Base-by-base conservation (phyloP, 345 rosid species). In the Tarenaya hassleriana region DNA sequence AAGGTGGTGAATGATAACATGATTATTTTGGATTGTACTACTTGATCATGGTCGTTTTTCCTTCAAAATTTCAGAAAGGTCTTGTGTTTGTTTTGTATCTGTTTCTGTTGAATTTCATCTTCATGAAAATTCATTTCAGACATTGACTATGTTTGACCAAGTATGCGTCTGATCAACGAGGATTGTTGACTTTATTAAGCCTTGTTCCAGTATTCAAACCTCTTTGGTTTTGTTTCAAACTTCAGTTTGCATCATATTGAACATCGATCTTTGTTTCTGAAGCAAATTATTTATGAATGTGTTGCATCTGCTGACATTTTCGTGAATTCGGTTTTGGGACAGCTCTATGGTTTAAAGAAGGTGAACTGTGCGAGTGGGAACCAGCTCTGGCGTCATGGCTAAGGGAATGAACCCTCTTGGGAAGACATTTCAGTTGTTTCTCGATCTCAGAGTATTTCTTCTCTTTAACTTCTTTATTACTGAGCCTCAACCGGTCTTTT, bases 311-410 rank as follows among this genome's bases (percentile, higher is more conserved):
- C 32, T 41, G 52, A 43, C 24, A 40, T 34, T 29, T 39, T 16
- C 12, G 24, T 34, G 18, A 42, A 15, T 54, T 58, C 58, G 47
- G 32, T 51, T 65, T 42, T 38, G 44, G 29, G 46, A 10, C 76
- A 91, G 96, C 61, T 40, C 75, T 91, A 11, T 91, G 98, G 98
- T 91, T 91, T 64, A 76, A 86, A 72, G 96, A 84, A 62, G 92
- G 83, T 12, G 98, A 91, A 52, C 13, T 84, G 40, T 84, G 87
- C 62, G 52, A 75, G 60, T 91, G 95, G 98, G 77, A 89, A 51
- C 78, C 95, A 8, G 86, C 84, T 68, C 78, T 62, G 57, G 88
- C 77, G 61, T 58, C 74, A 49, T 87, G 98, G 98, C 62, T 83
- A 20, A 74, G 70, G 64, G 95, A 83, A 69, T 83, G 66, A 86